These are phyloP conservation scores for Zalaria obscura DNA, from an alignment of 2,329 filamentous ascomycete species.

Conservation along the genomic window DNA sequence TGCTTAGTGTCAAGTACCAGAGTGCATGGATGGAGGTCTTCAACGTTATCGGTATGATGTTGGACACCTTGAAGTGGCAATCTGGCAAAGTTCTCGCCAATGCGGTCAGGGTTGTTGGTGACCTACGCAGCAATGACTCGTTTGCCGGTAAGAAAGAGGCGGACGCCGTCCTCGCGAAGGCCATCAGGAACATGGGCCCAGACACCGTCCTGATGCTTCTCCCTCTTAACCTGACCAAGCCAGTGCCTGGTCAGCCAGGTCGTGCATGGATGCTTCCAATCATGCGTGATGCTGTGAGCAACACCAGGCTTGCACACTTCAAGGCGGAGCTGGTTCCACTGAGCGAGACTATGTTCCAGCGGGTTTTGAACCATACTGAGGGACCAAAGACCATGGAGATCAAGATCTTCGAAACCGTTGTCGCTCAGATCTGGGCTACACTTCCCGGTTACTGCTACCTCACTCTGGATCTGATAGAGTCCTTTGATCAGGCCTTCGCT, in stretches of 20 bases:
- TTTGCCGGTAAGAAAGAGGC: slow-evolving; percentile 93
- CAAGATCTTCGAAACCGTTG: slow-evolving; percentile 94
- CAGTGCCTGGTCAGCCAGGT: slow-evolving; percentile 63
- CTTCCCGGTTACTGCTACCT: slow-evolving; percentile 91
- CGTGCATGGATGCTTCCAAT: slow-evolving; percentile 91
- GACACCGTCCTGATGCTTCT: slow-evolving; percentile 69
- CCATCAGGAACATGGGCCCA: slow-evolving; percentile 80
- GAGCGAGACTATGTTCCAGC: slow-evolving; percentile 81
- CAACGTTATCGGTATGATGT: slow-evolving; percentile 73
- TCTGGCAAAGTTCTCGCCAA: slow-evolving; percentile 64
- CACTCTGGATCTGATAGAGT: slow-evolving; percentile 51
- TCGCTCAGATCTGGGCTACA: slow-evolving; percentile 89
- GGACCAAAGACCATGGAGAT: slow-evolving; percentile 87
- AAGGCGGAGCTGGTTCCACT: slow-evolving; percentile 73
- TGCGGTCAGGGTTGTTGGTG: slow-evolving; percentile 67
- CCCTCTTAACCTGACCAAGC: slow-evolving; percentile 71
- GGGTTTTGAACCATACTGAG: slow-evolving; percentile 66
- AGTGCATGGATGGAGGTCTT: slow-evolving; percentile 92
- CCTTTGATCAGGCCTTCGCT: slow-evolving; percentile 79
- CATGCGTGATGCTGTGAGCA: slow-evolving; percentile 76
- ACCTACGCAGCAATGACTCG: slow-evolving; percentile 72
- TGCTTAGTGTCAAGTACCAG: slow-evolving; percentile 85
- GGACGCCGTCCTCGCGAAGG: slow-evolving; percentile 76
- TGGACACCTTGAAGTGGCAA: slow-evolving; percentile 74
- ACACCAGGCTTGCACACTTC: slow-evolving; percentile 79